Evolutionary conservation across 148 eudicot species (phyloP), one percentile per base, ranked within the genome.

Genomic region (Chenopodium berlandieri): DNA sequence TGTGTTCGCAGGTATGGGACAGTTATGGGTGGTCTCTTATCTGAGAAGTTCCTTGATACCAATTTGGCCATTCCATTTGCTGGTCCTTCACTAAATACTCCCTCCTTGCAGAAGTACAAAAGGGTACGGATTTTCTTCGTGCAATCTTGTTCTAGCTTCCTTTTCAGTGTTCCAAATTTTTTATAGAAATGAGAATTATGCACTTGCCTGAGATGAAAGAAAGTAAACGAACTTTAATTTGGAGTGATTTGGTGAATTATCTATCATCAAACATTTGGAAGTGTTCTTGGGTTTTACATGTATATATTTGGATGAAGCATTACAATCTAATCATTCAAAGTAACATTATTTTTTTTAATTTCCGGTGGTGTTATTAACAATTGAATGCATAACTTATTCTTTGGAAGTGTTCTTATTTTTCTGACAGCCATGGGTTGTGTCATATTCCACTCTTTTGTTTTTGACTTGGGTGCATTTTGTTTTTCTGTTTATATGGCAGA

Each of bases 71-170:
- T 94, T 80, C 99, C 99, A 48, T 94, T 94, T 87, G 97, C 97
- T 76, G 98, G 95, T 40, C 99, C 99, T 87, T 89, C 92, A 65
- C 72, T 96, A 22, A 96, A 96, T 74, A 96, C 98, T 76, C 99
- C 99, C 54, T 96, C 99, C 75, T 90, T 94, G 76, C 99, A 96
- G 91, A 96, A 96, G 88, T 96, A 96, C 97, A 93, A 92, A 90
- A 87, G 97, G 92, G 99, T 95, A 91, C 27, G 17, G 9, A 4
- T 56, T n/a, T 34, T 80, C 44, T 75, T 81, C 13, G 60, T 0
- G 30, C n/a, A 27, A 72, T 60, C 34, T 48, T 77, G 20, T 77
- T 34, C 23, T 63, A 23, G 31, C 46, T 30, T 1, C 9, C 14
- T 77, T 23, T 73, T 67, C 17, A 7, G 25, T 11, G 64, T 32